A percentile compares a stretch with the other conserved stretches of the same genome.
phyloP scores from a whole-genome alignment of 148 eudicot species.

The Rhododendron henanense region DNA sequence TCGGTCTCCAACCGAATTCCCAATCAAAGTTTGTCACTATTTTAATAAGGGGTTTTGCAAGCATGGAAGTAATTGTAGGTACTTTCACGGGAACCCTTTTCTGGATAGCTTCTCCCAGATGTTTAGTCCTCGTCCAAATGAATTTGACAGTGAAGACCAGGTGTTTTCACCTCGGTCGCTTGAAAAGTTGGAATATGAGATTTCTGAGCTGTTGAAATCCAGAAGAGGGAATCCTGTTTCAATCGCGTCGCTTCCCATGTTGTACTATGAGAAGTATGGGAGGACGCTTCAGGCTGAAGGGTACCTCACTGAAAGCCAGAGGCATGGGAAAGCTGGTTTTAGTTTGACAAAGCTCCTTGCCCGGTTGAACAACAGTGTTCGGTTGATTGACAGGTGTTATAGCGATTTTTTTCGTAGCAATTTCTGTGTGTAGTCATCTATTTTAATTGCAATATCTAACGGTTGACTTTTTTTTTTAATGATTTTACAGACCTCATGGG shows the following conservation, averaged over 20 bases:
- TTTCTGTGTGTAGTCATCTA: neutral
- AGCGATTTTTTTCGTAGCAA: neutral
- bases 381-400: conserved; percentile 44
- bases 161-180: conserved; percentile 37
- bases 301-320: conserved; percentile 66
- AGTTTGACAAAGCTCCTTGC: conserved; percentile 67
- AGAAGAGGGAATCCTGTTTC: conserved; percentile 45
- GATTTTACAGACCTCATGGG: conserved; percentile 50
- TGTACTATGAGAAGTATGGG: conserved; percentile 47
- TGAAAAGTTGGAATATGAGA: conserved; percentile 50
- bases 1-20: conserved; percentile 45
- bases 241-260: conserved; percentile 53
- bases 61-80: conserved; percentile 79
- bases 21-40: conserved; percentile 69
- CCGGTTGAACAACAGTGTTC: conserved; percentile 39
- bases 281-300: conserved; percentile 59
- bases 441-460: neutral
- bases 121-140: conserved; percentile 32
- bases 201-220: conserved; percentile 45
- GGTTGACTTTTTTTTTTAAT: neutral
- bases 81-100: conserved; percentile 45
- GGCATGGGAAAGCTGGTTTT: conserved; percentile 65
- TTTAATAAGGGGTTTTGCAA: conserved; percentile 74
- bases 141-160: conserved; percentile 42
- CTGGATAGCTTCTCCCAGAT: conserved; percentile 31